Evolutionary conservation across 495 filamentous ascomycete genomes (phyloP), one percentile per base, ranked within the genome.

Genomic region (Echria macrotheca): DNA sequence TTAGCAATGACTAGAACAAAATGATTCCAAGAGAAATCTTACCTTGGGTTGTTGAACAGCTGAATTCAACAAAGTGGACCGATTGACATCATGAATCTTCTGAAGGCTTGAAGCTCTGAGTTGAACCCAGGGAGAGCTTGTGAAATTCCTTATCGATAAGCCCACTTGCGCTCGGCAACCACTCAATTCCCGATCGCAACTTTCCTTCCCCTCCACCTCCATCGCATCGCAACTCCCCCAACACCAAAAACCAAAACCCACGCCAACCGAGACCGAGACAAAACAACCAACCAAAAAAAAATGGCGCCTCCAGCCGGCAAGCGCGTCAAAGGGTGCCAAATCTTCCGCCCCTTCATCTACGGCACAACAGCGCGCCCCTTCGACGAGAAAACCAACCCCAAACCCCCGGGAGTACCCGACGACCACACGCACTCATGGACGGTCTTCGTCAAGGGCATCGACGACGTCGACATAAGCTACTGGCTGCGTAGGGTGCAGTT

Each of bases 401-500:
- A 76, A 29, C 83, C 86, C 6, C 67, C 76, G 49, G 77, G 79
- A 53, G 77, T 83, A 52, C 84, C 89, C 25, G 58, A 82, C 37
- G 89, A 95, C 68, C 93, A 98, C 73, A 97, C 91, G 23, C 94
- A 96, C 69, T 83, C 84, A 58, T 98, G 91, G 91, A 85, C 84
- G 54, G 85, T 98, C 32, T 96, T 87, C 64, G 87, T 98, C 44
- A 85, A 85, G 49, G 87, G 87, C 49, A 70, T 95, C 55, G 83
- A 90, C 63, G 86, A 83, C 63, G 81, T 85, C 55, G 87, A 95
- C 70, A 85, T 95, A 59, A 89, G 87, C 43, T 90, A 93, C 71
- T 98, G 93, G 87, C 78, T 97, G 54, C 89, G 90, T 47, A 93
- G 96, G 60, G 93, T 96, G 4, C 88, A 94, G 64, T 97, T 98